Evolutionary conservation across 2,329 filamentous ascomycete species (phyloP).

Genomic region (Exophiala oligosperma): DNA sequence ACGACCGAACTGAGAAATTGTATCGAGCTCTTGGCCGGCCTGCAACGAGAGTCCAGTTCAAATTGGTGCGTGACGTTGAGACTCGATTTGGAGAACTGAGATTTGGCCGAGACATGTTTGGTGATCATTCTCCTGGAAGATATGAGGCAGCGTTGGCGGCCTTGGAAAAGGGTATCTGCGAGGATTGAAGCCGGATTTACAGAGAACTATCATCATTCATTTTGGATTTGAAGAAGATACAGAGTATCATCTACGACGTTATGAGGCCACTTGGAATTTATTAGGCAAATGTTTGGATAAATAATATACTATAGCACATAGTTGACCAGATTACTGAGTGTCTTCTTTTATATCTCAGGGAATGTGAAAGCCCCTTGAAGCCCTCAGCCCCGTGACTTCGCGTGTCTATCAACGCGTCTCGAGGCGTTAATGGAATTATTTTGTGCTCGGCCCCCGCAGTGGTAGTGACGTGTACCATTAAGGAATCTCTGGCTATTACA

Average conservation of each 20-base stretch:
- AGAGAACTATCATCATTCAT: too few species aligned
- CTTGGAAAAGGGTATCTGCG: slow-evolving; percentile 49
- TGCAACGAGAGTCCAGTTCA: slow-evolving; percentile 67
- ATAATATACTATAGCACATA: not conserved
- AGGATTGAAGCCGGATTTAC: slow-evolving; percentile 32
- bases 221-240: too few species aligned
- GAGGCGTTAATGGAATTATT: not conserved
- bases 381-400: slow-evolving; percentile 3
- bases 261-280: too few species aligned
- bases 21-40: slow-evolving; percentile 57
- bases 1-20: slow-evolving; percentile 23
- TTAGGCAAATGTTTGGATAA: too few species aligned
- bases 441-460: not conserved
- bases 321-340: too few species aligned
- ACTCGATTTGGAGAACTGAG: slow-evolving; percentile 67
- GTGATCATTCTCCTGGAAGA: slow-evolving; percentile 71
- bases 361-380: too few species aligned
- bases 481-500: slow-evolving; percentile 1
- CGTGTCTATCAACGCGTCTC: not conserved
- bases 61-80: slow-evolving; percentile 71
- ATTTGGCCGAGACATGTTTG: slow-evolving; percentile 72
- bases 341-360: too few species aligned
- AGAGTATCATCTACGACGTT: too few species aligned
- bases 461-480: not conserved
- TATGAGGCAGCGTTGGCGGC: slow-evolving; percentile 70